Evolutionary conservation across 2,329 filamentous ascomycete species (phyloP), one percentile per base, ranked within the genome.

Genomic region (Fusarium burgessii): DNA sequence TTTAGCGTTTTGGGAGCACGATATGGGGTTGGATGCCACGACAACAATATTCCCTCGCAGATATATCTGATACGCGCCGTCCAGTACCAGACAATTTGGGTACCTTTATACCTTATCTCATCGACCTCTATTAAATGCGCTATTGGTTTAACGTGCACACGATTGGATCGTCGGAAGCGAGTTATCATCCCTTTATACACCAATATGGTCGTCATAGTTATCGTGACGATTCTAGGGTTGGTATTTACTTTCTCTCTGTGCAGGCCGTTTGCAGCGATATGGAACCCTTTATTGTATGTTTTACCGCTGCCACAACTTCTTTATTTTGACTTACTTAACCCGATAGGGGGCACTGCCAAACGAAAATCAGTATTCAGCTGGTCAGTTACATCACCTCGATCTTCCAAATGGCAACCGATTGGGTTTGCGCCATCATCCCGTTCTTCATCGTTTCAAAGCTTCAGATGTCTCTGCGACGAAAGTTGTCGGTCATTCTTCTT

Each of bases 201-300:
- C 14, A 64, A 64, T n/a, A 64, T 64, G 61, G 35, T 23, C 5
- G 23, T 64, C 3, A 61, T 64, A 42, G 27, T 64, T 15, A 54
- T 54, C 4, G 12, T 64, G 5, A 51, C 57, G 7, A 20, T 61
- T 6, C 42, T 61, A 2, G 47, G 36, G 3, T 15, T 61, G 7
- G 14, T 10, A 0, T 64, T 49, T 13, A 49, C 42, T 6, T 64
- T 64, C 32, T 41, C 61, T 7, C 43, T 49, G 4, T 64, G 61
- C n/a, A 61, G 11, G 13, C 61, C 61, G 10, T 3, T 33, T 17
- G 61, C 57, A 0, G 61, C 61, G 4, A 61, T 35, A 18, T 61
- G 57, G 61, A 64, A 64, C 6, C 57, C 61, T 1, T 20, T 36
- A 10, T 17, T 64, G 61, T 64, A 49, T 6, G 49, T 54, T 2